These are phyloP conservation scores for Glebionis coronaria DNA, from an alignment of 129 eudicot genomes.

Conservation along the genomic window DNA sequence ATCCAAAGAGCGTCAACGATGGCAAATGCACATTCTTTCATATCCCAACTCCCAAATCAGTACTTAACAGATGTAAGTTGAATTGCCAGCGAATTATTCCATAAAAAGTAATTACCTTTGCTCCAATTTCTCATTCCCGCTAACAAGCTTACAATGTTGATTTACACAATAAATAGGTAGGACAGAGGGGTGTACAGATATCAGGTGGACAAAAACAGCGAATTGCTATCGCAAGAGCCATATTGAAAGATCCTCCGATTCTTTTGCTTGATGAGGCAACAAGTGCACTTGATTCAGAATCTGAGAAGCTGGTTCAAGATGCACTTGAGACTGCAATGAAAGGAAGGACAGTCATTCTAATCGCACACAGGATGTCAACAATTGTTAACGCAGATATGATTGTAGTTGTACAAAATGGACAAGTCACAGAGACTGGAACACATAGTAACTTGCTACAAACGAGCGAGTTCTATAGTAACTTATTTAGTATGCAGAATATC, in stretches of 20 bases:
- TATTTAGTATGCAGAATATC: constrained; percentile 76
- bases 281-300: constrained; percentile 85
- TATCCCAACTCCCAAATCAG: constrained; percentile 74
- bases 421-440: constrained; percentile 62
- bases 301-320: constrained; percentile 78
- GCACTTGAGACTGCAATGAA: constrained; percentile 88
- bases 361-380: constrained; percentile 83
- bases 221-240: constrained; percentile 79
- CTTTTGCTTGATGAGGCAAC: constrained; percentile 90
- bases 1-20: constrained; percentile 55
- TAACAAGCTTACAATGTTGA: too few species aligned
- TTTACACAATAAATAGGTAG: constrained; percentile 37
- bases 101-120: too few species aligned
- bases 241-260: constrained; percentile 75
- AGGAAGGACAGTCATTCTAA: constrained; percentile 79
- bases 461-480: constrained; percentile 53
- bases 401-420: constrained; percentile 71
- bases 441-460: constrained; percentile 50
- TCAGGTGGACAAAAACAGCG: constrained; percentile 90
- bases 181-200: constrained; percentile 72
- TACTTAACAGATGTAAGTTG: constrained; percentile 71
- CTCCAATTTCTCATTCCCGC: too few species aligned
- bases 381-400: constrained; percentile 75
- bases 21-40: constrained; percentile 83
- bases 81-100: background rate